These are phyloP conservation scores for Fusarium liriodendri DNA, from an alignment of 2,329 filamentous ascomycete species.

Conservation along the genomic window DNA sequence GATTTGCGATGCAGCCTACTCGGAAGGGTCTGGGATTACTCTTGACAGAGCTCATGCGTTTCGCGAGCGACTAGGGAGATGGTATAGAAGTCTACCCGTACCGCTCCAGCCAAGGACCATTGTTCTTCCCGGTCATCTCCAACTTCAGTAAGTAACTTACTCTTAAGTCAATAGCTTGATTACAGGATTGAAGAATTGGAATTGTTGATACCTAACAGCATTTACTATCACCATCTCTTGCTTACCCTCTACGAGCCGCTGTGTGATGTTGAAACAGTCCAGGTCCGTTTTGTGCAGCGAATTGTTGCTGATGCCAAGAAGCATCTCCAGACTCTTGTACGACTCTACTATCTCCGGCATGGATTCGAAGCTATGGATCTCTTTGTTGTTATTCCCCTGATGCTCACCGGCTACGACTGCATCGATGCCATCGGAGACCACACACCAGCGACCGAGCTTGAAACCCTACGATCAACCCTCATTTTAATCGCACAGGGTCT, in stretches of 20 bases:
- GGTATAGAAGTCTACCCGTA: constrained; percentile 44
- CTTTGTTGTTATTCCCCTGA: constrained; percentile 48
- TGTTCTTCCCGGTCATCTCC: constrained; percentile 49
- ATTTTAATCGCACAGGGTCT: constrained; percentile 50
- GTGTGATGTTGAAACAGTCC: neutral
- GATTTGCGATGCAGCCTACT: constrained; percentile 34
- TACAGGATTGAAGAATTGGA: neutral
- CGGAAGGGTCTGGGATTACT: constrained; percentile 18
- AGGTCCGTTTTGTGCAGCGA: constrained; percentile 4
- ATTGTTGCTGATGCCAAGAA: constrained; percentile 38
- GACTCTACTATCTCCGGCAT: constrained; percentile 48
- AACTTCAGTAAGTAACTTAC: constrained; percentile 48
- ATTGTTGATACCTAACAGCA: constrained; percentile 15
- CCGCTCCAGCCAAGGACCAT: constrained; percentile 45
- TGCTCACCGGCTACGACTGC: constrained; percentile 43
- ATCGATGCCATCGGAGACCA: constrained; percentile 41
- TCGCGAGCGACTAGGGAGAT: constrained; percentile 34
- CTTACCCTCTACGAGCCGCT: constrained; percentile 45
- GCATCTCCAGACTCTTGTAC: constrained; percentile 40
- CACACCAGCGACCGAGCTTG: constrained; percentile 16
- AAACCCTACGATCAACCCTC: constrained; percentile 47
- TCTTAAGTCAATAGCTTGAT: too few species aligned
- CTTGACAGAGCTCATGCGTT: constrained; percentile 36
- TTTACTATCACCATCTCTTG: constrained; percentile 42
- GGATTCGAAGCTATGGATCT: constrained; percentile 47